Base-by-base conservation (phyloP, 2,329 filamentous ascomycete species). In the Colletotrichum orchidophilum region DNA sequence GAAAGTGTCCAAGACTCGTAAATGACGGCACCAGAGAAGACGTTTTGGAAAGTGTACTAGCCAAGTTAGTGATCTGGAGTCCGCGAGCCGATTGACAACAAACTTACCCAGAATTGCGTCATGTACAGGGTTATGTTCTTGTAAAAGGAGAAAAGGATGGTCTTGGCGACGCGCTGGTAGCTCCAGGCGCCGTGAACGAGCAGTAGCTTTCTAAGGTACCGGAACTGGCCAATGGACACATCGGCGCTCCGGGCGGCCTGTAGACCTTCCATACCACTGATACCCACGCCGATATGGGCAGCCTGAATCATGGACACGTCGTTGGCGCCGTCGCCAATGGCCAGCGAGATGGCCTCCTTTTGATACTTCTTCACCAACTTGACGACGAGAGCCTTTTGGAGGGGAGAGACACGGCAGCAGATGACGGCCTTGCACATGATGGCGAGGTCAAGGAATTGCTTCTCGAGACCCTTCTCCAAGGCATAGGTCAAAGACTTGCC, bases 241-340 rank as follows among this genome's bases (percentile, higher is more conserved):
- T 99, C 96, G 69, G 96, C 96, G 77, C 95, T 97, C 78, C 96
- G 91, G 58, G 96, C 96, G 57, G 96, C 96, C 83, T 99, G 96
- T 0, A 99, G 90, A 87, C 96, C 96, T 87, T 99, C 96, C 74
- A 97, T 90, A 82, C 96, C 96, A 78, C 95, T 97, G 81, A 99
- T 99, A 82, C 96, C 96, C 54, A 99, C 94, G 74, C 96, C 96
- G 74, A 99, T 97, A 80, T 99, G 96, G 13, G 96, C 96, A 12
- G 96, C 96, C 84, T 99, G 96, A 66, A 99, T 99, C 96, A 99
- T 99, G 21, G 96, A 98, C n/a, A 99, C 96, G 78, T 99, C 96
- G 83, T 99, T 99, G 57, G 96, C 96, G 74, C 96, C 96, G 77
- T 99, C 96, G 75, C 96, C 96, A 80, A 99, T 98, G 62, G 96